Evolutionary conservation across 75 land plant genomes (phyloP).

Genomic region (Sequoiadendron giganteum): DNA sequence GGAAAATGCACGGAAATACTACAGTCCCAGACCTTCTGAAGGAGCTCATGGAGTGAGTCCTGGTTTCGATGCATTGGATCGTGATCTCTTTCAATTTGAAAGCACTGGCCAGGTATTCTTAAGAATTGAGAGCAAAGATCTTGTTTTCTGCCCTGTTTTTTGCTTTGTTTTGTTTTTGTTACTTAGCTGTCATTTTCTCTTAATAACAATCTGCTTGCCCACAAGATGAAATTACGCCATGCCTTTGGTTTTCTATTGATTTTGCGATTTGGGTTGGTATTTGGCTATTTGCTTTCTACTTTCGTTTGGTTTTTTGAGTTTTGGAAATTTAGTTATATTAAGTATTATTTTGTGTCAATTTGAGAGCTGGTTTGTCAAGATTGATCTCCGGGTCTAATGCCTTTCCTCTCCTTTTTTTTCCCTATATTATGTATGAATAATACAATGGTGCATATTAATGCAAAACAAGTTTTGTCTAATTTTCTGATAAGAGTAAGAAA

Average conservation of each 20-base stretch:
- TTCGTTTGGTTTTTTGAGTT: not conserved
- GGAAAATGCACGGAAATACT: conserved; percentile 24
- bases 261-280: not conserved
- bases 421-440: not conserved
- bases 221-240: not conserved
- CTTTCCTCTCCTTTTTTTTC: not conserved
- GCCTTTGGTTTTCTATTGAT: not conserved
- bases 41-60: conserved; percentile 51
- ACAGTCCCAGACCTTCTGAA: conserved; percentile 8
- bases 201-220: not conserved
- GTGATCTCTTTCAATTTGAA: conserved; percentile 77
- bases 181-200: not conserved
- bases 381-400: not conserved
- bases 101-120: conserved; percentile 67
- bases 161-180: not conserved
- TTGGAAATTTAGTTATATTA: not conserved
- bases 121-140: not conserved
- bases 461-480: not conserved
- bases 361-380: not conserved
- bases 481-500: not conserved
- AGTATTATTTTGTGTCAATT: not conserved
- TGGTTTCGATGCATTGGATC: conserved; percentile 75
- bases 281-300: not conserved
- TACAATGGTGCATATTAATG: not conserved
- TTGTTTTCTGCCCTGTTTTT: not conserved